These are phyloP conservation scores for Apiotrichum akiyoshidainum DNA, from an alignment of 1,284 basidiomycete species.

Conservation along the genomic window DNA sequence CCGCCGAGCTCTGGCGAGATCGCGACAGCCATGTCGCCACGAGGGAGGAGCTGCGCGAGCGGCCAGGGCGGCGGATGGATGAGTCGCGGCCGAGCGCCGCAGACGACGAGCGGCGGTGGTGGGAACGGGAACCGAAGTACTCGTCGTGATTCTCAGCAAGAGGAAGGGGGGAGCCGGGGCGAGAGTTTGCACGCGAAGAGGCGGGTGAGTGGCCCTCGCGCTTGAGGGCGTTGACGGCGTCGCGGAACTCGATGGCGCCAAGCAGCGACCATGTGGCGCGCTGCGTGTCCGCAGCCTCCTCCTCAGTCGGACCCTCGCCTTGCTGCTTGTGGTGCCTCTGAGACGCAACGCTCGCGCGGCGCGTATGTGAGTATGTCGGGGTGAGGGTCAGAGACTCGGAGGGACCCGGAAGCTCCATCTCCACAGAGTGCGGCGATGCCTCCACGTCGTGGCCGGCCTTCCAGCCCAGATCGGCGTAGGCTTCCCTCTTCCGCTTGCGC, in stretches of 20 bases:
- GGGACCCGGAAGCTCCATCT: conserved; percentile 1
- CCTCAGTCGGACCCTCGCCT: neutral
- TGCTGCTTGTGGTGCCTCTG: neutral
- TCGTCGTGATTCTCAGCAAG: conserved; percentile 1
- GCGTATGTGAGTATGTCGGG: neutral
- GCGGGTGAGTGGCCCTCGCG: conserved; percentile 51
- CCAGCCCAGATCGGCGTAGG: conserved; percentile 28
- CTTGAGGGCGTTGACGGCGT: conserved; percentile 66
- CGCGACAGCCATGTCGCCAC: neutral
- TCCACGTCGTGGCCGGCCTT: conserved; percentile 13
- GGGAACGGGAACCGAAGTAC: conserved; percentile 9
- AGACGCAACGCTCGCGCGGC: neutral
- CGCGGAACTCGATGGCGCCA: conserved; percentile 24
- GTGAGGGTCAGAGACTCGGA: neutral
- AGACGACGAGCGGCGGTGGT: conserved; percentile 10
- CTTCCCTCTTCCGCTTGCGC: conserved; percentile 50
- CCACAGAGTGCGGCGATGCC: neutral
- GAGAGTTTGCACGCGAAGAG: conserved; percentile 9
- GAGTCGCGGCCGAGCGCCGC: neutral
- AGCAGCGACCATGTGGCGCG: conserved; percentile 21
- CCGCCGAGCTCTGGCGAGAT: neutral
- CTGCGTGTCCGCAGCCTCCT: conserved; percentile 28
- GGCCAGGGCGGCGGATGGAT: neutral
- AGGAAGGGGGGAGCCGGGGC: neutral
- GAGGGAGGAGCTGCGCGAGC: conserved; percentile 1